Base-by-base conservation (phyloP, 2,329 filamentous ascomycete species). In the Ascochyta lentis region DNA sequence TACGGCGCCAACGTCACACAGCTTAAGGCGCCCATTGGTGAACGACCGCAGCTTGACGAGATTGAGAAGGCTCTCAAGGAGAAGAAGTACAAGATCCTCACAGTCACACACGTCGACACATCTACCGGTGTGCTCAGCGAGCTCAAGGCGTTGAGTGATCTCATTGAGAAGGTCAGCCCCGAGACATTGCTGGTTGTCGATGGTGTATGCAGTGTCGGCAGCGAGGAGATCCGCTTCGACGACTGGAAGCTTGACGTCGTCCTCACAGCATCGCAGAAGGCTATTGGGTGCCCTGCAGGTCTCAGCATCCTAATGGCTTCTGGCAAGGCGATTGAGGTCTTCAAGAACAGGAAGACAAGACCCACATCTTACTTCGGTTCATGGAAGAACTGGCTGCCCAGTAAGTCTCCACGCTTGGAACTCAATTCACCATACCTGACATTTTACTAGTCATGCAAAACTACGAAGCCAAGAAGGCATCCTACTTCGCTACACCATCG, bases 381-480 rank as follows among this genome's bases (percentile, higher is more conserved):
- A 12, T 91, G 97, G 83, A 93, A 92, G 83, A 98, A 98, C 80
- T 99, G 95, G 95, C 81, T 93, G 54, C 94, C 94, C 42, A 95
- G 89, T 91, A 82, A 69, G 54, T 54, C 48, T 6, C 12, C n/a
- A 3, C 7, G 16, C 33, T 1, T 2, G 8, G 12, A 33, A n/a
- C 6, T 6, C 9, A 4, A 12, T 6, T 13, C 2, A 2, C 10
- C 19, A 27, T 29, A 29, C 44, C 70, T 74, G 67, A 73, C 46
- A 44, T 8, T 4, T 19, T 15, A 19, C 29, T 56, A 91, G 89
- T 99, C 78, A 98, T 99, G 94, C 88, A 95, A 80, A 98, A 97
- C 80, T 99, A 99, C 78, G 95, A 99, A 81, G 91, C 92, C 62
- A 92, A 93, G 82, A 99, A 98, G 81, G 87, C 95, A 34, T 96